phyloP scores from a whole-genome alignment of 1,284 basidiomycete species.

The Leccinum pachyderme region DNA sequence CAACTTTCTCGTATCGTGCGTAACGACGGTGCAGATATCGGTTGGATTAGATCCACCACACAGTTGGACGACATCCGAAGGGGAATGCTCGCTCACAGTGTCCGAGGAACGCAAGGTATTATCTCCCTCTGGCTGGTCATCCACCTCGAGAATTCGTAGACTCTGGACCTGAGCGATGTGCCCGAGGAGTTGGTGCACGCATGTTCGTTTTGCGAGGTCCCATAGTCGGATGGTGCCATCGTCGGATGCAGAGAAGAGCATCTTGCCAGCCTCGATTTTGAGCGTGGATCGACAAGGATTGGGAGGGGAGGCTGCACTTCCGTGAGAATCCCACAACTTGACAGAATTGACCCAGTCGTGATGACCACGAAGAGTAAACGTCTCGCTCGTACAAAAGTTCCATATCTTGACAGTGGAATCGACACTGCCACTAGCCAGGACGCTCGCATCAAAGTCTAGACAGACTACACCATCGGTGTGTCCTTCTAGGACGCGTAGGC shows the following conservation, averaged over 20 bases:
- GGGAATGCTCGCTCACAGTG: slow-evolving; percentile 15
- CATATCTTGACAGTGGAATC: slow-evolving; percentile 92
- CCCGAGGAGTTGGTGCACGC: slow-evolving; percentile 83
- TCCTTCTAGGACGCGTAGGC: slow-evolving; percentile 83
- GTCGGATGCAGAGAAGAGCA: slow-evolving; percentile 96
- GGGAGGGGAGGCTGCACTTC: slow-evolving; percentile 39
- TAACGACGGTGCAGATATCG: slow-evolving; percentile 33
- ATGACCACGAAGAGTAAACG: slow-evolving; percentile 92
- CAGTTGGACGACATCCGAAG: slow-evolving; percentile 18
- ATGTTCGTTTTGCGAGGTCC: slow-evolving; percentile 83
- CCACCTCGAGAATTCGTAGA: slow-evolving; percentile 73
- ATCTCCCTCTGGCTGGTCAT: slow-evolving; percentile 45
- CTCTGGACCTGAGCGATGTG: slow-evolving; percentile 97
- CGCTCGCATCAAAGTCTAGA: slow-evolving; percentile 89
- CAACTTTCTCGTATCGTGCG: slow-evolving; percentile 20
- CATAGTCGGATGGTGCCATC: slow-evolving; percentile 93
- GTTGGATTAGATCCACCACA: slow-evolving; percentile 9
- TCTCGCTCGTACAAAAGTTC: slow-evolving; percentile 92
- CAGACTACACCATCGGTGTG: slow-evolving; percentile 93
- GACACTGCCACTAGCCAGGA: slow-evolving; percentile 89
- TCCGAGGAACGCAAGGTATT: slow-evolving; percentile 5
- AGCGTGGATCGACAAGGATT: slow-evolving; percentile 34
- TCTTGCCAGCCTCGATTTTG: slow-evolving; percentile 78
- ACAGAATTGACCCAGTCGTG: slow-evolving; percentile 97
- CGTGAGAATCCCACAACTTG: slow-evolving; percentile 83